Evolutionary conservation across 768 basidiomycete species (phyloP).

Genomic region (Wakefieldia striispora): DNA sequence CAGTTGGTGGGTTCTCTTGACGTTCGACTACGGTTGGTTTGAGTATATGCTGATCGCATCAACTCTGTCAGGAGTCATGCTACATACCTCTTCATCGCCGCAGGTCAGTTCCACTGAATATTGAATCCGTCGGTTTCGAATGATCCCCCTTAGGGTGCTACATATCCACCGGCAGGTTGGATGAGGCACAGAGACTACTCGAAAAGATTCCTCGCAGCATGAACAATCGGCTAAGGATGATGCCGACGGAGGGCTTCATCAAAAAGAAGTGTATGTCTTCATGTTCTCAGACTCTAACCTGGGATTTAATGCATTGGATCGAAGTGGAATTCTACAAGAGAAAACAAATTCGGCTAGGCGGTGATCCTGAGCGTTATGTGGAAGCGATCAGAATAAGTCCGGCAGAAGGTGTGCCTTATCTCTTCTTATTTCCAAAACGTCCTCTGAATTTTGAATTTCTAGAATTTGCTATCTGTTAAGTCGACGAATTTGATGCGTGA

Average conservation of each 20-base stretch:
- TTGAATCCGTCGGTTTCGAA: neutral
- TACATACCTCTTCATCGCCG: slow-evolving; percentile 76
- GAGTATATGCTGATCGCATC: neutral
- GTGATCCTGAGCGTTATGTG: slow-evolving; percentile 49
- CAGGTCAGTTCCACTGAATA: slow-evolving; percentile 40
- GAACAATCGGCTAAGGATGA: slow-evolving; percentile 59
- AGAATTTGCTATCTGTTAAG: slow-evolving; percentile 74
- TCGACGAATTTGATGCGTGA: neutral
- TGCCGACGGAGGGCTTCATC: slow-evolving; percentile 76
- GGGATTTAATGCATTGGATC: neutral
- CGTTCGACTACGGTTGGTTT: neutral
- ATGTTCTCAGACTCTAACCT: neutral
- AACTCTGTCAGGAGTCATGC: slow-evolving; percentile 59
- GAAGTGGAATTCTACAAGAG: slow-evolving; percentile 73
- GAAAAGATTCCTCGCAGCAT: slow-evolving; percentile 61
- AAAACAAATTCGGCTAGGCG: slow-evolving; percentile 58
- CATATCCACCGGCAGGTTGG: slow-evolving; percentile 51
- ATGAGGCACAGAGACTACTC: slow-evolving; percentile 58
- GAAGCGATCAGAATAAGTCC: slow-evolving; percentile 62
- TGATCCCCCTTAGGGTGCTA: slow-evolving; percentile 50
- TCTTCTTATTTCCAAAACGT: neutral
- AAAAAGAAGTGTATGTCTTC: slow-evolving; percentile 64
- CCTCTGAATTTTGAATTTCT: slow-evolving; percentile 5
- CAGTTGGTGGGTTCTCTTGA: slow-evolving; percentile 48
- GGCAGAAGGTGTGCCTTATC: slow-evolving; percentile 56